These are phyloP conservation scores for Lasiosphaeria miniovina DNA, from an alignment of 495 filamentous ascomycete species.

Conservation along the genomic window DNA sequence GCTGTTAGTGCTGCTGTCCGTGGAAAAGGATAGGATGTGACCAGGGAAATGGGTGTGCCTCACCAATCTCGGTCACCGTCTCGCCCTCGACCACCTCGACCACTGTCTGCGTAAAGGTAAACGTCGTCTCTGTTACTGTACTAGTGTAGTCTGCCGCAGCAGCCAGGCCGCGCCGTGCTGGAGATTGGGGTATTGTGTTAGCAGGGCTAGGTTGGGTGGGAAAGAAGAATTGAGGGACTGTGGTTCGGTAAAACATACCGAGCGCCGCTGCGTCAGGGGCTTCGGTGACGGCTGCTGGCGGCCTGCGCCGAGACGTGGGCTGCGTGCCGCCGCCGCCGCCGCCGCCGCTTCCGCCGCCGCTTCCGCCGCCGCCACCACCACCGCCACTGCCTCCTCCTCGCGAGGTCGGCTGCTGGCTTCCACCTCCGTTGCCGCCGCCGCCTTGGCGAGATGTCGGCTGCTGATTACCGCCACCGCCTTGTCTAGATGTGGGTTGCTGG, in stretches of 20 bases:
- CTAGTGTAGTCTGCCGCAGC: slow-evolving; percentile 19
- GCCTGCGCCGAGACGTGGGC: neutral
- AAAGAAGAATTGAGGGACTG: neutral
- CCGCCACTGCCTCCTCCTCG: slow-evolving; percentile 1
- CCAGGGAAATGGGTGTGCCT: neutral
- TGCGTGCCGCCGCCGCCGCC: slow-evolving; percentile 4
- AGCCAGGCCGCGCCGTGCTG: neutral
- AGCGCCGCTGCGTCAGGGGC: slow-evolving; percentile 4
- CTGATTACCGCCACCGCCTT: neutral
- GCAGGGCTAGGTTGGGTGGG: neutral
- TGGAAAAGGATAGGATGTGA: neutral
- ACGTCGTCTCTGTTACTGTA: slow-evolving; percentile 25
- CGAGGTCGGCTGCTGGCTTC: neutral
- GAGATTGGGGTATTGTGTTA: neutral
- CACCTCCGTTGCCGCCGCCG: no score
- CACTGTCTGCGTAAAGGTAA: slow-evolving; percentile 23
- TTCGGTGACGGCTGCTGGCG: neutral
- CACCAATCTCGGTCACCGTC: slow-evolving; percentile 23
- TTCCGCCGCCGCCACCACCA: no score
- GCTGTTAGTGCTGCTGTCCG: neutral
- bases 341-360: neutral
- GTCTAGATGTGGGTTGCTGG: neutral
- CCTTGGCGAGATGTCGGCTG: slow-evolving; percentile 7
- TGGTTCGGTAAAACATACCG: neutral
- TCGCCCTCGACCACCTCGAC: slow-evolving; percentile 15